phyloP scores from a whole-genome alignment of 306 rosid genomes.

The Glycine latifolia region DNA sequence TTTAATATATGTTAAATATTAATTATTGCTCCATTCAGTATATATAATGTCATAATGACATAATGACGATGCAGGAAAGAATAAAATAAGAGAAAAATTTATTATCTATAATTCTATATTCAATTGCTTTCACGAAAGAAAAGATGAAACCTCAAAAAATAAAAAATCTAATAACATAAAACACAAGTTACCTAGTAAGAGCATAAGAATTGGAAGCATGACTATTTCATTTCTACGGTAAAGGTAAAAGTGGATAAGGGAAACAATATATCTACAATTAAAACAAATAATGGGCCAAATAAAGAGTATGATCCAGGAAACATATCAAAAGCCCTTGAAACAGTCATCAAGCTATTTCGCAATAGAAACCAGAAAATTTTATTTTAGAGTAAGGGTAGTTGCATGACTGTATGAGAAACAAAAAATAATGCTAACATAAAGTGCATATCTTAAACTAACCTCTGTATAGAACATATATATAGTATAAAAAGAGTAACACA shows the following conservation, averaged over 20 bases:
- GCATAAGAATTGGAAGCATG: conserved; percentile 17
- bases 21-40: conserved; percentile 20
- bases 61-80: conserved; percentile 1
- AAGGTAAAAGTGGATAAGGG: conserved; percentile 24
- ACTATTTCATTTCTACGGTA: conserved; percentile 37
- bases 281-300: conserved; percentile 21
- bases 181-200: background rate
- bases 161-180: conserved; percentile 23
- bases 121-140: background rate
- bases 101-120: conserved; percentile 18
- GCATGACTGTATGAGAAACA: conserved; percentile 7
- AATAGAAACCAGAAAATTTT: background rate
- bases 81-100: conserved; percentile 12
- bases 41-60: conserved; percentile 18
- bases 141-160: background rate
- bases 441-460: conserved; percentile 35
- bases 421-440: conserved; percentile 29
- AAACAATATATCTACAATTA: conserved; percentile 3
- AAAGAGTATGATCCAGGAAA: background rate
- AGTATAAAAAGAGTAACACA: conserved; percentile 30
- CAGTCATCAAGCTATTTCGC: conserved; percentile 6
- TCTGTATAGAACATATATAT: conserved; percentile 14
- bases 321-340: conserved; percentile 8
- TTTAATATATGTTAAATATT: background rate
- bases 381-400: conserved; percentile 13